Evolutionary conservation across 164 flowering plant species (phyloP), one percentile per base, ranked within the genome.

Genomic region (Protea cynaroides): DNA sequence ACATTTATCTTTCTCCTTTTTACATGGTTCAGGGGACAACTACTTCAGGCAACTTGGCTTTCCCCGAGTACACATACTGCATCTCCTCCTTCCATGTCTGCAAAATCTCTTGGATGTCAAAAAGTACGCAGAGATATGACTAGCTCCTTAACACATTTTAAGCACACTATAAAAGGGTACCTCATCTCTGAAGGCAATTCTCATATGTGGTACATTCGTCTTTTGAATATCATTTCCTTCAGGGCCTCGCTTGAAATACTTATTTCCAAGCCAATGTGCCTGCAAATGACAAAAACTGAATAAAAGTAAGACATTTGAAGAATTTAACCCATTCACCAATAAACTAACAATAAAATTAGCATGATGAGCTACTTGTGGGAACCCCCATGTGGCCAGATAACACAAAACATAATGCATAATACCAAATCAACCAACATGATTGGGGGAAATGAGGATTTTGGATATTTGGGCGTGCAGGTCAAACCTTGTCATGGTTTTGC

Each of bases 31-130:
- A 72, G 21, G 59, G 64, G 19, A 78, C 80, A 29, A 80, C 57
- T 3, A 81, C 84, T 63, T 75, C 76, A 22, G 89, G 80, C 54
- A 80, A 61, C 29, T 37, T 73, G 50, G 83, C 87, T 55, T 66
- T 79, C 70, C 86, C 84, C 0, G 67, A 65, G 66, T 81, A 86
- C 10, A 86, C 75, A 29, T 78, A 80, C 70, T 75, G 83, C 84
- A 86, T 82, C 69, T 86, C 90, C 58, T 84, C 90, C 68, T 71
- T 79, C 90, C 90, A 86, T 66, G 84, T 77, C 88, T 84, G 83
- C 76, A 70, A 69, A 66, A 65, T n/a, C 11, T 40, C 14, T 14
- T 25, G 25, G 25, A 4, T 17, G 8, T 36, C 2, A 52, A 14
- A 53, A 18, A 7, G 44, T 53, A 22, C 38, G 13, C 0, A 54